Base-by-base conservation (phyloP, 2,329 filamentous ascomycete species). In the Botrytis porri region DNA sequence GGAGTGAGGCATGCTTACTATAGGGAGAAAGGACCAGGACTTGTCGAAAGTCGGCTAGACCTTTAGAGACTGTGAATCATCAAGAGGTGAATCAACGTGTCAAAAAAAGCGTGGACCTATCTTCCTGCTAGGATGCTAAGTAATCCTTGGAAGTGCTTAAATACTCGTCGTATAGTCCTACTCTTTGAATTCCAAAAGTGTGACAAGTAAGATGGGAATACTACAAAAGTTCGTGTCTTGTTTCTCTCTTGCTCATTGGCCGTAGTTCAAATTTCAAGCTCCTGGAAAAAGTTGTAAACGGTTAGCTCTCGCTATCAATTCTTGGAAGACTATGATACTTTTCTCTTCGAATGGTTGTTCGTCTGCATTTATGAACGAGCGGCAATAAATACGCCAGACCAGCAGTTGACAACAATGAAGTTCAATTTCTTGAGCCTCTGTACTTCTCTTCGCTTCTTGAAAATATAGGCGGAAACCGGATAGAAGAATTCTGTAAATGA, bases 241-340 rank as follows among this genome's bases (percentile, higher is more conserved):
- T 16, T 9, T n/a, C 35, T 41, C 37, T 5, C 2, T 29, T 41
- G 37, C 25, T 62, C 41, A 14, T n/a, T 41, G 25, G 4, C 25
- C 16, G 14, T 29, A 32, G 14, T 9, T 29, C 16, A 16, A 3
- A 29, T 32, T 7, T 18, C 51, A 57, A 18, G 3, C n/a, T 57
- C 51, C 14, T 9, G 18, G n/a, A 0, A 1, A 16, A 29, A 0
- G 9, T 4, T 57, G 3, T 16, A 57, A 6, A 32, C 6, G 0
- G 14, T 9, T 8, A 57, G 14, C 51, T 29, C n/a, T 57, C n/a
- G 16, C 6, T 2, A 29, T 18, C 14, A 9, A 18, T 9, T 29
- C 7, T 57, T 6, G 12, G 8, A 51, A 29, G 12, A n/a, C 12
- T n/a, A 16, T 54, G 0, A 9, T 14, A 3, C 2, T 54, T 29